Base-by-base conservation (phyloP, 2,329 filamentous ascomycete species). In the Parafenestella ontariensis region DNA sequence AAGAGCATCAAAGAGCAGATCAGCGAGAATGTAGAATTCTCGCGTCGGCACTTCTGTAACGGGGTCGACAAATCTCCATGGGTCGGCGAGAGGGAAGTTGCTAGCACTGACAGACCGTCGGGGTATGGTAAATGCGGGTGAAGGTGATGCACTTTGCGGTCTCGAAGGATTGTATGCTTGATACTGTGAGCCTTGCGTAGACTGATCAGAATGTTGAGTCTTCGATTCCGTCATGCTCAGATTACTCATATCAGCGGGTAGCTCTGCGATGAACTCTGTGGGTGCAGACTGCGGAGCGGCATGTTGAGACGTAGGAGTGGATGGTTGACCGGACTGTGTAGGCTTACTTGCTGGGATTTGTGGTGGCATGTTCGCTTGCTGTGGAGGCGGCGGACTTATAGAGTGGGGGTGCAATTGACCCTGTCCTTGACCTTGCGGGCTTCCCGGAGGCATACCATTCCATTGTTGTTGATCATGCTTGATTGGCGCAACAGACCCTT, bases 11-110 rank as follows among this genome's bases (percentile, higher is more conserved):
- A 71, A 75, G 10, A 75, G 43, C 40, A 75, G 39, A 41, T 75
- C 72, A 10, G 72, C 72, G 18, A 75, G 59, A 10, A 72, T 65
- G 21, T 72, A 74, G 49, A 75, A 75, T 39, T 75, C 72, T 24
- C 69, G 63, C 5, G 72, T 75, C 10, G 72, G 71, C 21, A 65
- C 49, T 49, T 74, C 72, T 5, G 70, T 74, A 0, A 53, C 42
- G 42, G 69, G 56, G 45, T 75, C 71, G 13, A 66, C 71, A 41
- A 74, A 65, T 34, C 70, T 61, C 72, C 72, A 75, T 9, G 70
- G 72, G 47, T 73, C 72, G n/a, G 69, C 65, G 11, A 69, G 43
- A 15, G 68, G 69, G 21, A 66, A 26, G 21, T 55, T 66, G 43
- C 62, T 73, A 13, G 54, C 62, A 47, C 69, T 74, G 3, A 71